Conservation (phyloP, 2,329 filamentous ascomycete genomes). For the Boeremia lycopersici region DNA sequence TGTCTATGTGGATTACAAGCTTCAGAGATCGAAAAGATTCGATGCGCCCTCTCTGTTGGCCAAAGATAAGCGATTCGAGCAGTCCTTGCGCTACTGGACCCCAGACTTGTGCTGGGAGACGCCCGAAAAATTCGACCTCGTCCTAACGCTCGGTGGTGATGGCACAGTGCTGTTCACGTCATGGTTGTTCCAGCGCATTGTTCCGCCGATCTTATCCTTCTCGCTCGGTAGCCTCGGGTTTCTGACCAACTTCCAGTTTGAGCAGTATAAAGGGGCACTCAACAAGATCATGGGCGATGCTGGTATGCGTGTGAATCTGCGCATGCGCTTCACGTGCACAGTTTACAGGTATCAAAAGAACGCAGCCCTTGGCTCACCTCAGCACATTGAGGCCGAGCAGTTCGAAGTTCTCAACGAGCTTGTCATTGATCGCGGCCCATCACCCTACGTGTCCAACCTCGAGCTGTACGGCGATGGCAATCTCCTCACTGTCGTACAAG, state of each 20-base stretch:
- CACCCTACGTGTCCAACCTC: constrained; percentile 94
- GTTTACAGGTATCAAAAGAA: constrained; percentile 73
- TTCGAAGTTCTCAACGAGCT: constrained; percentile 98
- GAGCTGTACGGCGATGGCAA: constrained; percentile 96
- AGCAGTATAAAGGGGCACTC: constrained; percentile 84
- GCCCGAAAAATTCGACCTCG: constrained; percentile 94
- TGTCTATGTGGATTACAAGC: constrained; percentile 97
- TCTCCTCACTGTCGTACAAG: constrained; percentile 92
- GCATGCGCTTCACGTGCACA: constrained; percentile 98
- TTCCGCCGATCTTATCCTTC: constrained; percentile 84
- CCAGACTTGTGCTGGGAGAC: constrained; percentile 93
- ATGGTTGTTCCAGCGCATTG: constrained; percentile 89
- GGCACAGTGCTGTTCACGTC: constrained; percentile 88
- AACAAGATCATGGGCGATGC: constrained; percentile 89
- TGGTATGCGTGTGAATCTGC: constrained; percentile 95
- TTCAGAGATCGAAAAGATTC: constrained; percentile 87
- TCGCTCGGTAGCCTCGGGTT: constrained; percentile 86
- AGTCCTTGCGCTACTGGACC: constrained; percentile 94
- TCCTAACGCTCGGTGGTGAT: constrained; percentile 84
- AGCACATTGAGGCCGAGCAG: constrained; percentile 83
- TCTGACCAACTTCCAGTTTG: constrained; percentile 85
- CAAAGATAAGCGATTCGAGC: constrained; percentile 75
- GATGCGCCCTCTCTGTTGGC: constrained; percentile 73
- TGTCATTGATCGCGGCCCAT: constrained; percentile 95
- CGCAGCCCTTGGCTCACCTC: constrained; percentile 59